Evolutionary conservation across 306 rosid species (phyloP).

Genomic region (Cucurbita argyrosperma): DNA sequence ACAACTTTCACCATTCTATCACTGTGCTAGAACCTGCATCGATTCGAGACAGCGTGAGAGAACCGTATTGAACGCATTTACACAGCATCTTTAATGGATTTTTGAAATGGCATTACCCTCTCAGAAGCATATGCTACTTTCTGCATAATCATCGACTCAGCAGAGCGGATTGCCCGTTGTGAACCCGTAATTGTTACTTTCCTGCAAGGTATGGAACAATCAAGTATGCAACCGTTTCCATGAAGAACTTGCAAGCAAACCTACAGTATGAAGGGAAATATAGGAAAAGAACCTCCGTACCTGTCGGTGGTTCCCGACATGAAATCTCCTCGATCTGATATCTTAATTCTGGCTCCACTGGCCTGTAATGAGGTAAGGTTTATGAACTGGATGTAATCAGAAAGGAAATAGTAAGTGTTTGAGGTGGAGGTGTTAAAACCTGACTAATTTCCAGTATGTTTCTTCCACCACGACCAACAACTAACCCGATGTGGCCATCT

Average conservation of each 20-base stretch:
- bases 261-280: neutral
- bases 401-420: neutral
- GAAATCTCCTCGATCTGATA: constrained; percentile 95
- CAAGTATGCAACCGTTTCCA: neutral
- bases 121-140: constrained; percentile 85
- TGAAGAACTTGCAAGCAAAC: neutral
- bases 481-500: constrained; percentile 82
- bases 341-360: constrained; percentile 97
- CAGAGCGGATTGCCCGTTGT: constrained; percentile 76
- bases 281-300: constrained; percentile 16
- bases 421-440: constrained; percentile 26
- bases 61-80: constrained; percentile 24
- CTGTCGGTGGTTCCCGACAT: constrained; percentile 94
- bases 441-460: constrained; percentile 83
- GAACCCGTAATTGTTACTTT: constrained; percentile 95
- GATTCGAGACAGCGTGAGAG: constrained; percentile 11
- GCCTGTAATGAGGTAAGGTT: constrained; percentile 28
- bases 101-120: constrained; percentile 23
- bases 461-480: constrained; percentile 99
- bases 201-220: constrained; percentile 32
- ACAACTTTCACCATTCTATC: neutral
- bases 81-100: constrained; percentile 16
- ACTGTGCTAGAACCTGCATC: constrained; percentile 8
- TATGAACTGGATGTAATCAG: neutral
- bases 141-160: constrained; percentile 88